A percentile compares a stretch with the other conserved stretches of the same genome.
These are phyloP conservation scores for Torulaspora delbrueckii DNA, from an alignment of 805 yeast species.

Conservation along the genomic window DNA sequence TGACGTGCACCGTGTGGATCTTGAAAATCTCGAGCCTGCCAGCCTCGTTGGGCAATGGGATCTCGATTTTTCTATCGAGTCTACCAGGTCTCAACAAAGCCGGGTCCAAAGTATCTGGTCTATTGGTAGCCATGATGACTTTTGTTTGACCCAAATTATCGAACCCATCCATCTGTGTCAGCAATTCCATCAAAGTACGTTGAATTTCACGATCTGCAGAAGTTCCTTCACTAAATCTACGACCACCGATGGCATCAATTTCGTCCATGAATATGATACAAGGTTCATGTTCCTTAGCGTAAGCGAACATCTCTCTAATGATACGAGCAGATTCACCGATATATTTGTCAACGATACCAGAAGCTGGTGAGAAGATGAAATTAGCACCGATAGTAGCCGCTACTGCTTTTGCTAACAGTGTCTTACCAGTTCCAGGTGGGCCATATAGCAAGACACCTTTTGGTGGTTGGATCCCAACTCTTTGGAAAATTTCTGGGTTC, in stretches of 20 bases:
- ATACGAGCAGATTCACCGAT: slow-evolving; percentile 97
- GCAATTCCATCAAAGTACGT: slow-evolving; percentile 93
- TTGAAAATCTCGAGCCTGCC: slow-evolving; percentile 92
- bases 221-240: slow-evolving; percentile 96
- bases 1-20: slow-evolving; percentile 80
- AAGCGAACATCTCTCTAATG: slow-evolving; percentile 95
- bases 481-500: slow-evolving; percentile 89
- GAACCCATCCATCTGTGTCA: slow-evolving; percentile 98
- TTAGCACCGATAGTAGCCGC: slow-evolving; percentile 99
- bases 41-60: slow-evolving; percentile 90
- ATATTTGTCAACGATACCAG: slow-evolving; percentile 96
- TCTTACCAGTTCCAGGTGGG: slow-evolving; percentile 98
- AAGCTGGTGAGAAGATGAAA: slow-evolving; percentile 96
- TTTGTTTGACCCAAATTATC: slow-evolving; percentile 95
- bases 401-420: slow-evolving; percentile 92
- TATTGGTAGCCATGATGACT: slow-evolving; percentile 98
- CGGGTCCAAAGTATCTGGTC: slow-evolving; percentile 97
- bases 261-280: slow-evolving; percentile 98
- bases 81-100: slow-evolving; percentile 97
- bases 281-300: slow-evolving; percentile 96
- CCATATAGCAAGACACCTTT: slow-evolving; percentile 96
- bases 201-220: slow-evolving; percentile 98
- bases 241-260: slow-evolving; percentile 97
- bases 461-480: slow-evolving; percentile 98
- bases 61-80: slow-evolving; percentile 93